phyloP scores from a whole-genome alignment of 805 yeast species.

The Candida caryicola region DNA sequence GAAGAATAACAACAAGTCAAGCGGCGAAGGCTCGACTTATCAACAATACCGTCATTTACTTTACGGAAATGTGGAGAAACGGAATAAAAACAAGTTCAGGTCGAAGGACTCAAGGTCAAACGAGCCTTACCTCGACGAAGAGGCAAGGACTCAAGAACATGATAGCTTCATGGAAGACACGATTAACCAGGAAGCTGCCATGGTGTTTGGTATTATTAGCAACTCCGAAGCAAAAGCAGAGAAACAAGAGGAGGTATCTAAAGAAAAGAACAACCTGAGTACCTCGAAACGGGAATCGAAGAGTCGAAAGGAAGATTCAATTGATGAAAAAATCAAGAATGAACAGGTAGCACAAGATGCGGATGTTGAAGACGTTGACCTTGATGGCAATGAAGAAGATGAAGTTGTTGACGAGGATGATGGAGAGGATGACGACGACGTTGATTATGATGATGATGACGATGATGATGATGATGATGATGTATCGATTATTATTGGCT shows the following conservation, averaged over 20 bases:
- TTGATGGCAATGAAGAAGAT: constrained; percentile 1
- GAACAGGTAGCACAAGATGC: constrained; percentile 6
- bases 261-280: too few relatives aligned
- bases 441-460: constrained; percentile 25
- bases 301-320: background rate
- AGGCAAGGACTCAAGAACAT: constrained; percentile 8
- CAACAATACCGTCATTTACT: constrained; percentile 14
- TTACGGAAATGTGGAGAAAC: constrained; percentile 7
- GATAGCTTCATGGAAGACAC: constrained; percentile 16
- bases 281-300: constrained; percentile 3
- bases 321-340: constrained; percentile 3
- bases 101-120: background rate
- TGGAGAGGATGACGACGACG: constrained; percentile 13
- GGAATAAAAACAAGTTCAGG: constrained; percentile 2
- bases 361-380: background rate
- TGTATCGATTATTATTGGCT: constrained; percentile 36
- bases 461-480: constrained; percentile 38
- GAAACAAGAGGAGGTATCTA: too few relatives aligned
- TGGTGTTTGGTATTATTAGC: constrained; percentile 44
- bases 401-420: constrained; percentile 9
- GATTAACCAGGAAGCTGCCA: constrained; percentile 41
- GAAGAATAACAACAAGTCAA: constrained; percentile 36
- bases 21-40: constrained; percentile 8
- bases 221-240: constrained; percentile 7
- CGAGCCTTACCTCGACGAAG: constrained; percentile 9